These are phyloP conservation scores for Ambrosia artemisiifolia DNA, from an alignment of 129 eudicot genomes.

Conservation along the genomic window DNA sequence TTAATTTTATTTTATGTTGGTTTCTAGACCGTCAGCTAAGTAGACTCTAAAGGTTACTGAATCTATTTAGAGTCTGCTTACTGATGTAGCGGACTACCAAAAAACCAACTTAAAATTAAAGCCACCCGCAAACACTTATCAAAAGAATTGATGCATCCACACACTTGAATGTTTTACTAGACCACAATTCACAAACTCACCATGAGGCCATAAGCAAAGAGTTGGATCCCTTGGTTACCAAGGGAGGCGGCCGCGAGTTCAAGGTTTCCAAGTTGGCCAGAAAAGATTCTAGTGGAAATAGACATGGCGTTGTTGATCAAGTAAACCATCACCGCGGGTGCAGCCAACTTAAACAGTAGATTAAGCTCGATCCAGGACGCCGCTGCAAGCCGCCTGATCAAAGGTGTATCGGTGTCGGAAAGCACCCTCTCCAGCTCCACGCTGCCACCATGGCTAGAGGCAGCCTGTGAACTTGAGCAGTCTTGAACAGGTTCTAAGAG, in stretches of 20 bases:
- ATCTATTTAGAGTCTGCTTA: too few species aligned
- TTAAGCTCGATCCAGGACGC: constrained; percentile 58
- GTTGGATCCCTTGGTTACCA: constrained; percentile 62
- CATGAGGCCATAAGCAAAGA: constrained; percentile 66
- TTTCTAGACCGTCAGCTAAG: too few species aligned
- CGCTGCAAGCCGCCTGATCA: constrained; percentile 12
- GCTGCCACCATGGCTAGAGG: constrained; percentile 32
- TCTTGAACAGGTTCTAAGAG: constrained; percentile 5
- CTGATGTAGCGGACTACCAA: too few species aligned
- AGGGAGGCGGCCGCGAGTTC: constrained; percentile 58
- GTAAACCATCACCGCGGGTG: constrained; percentile 60
- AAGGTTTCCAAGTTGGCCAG: constrained; percentile 75
- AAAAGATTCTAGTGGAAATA: constrained; percentile 58
- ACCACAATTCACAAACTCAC: constrained; percentile 16
- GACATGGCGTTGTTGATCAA: constrained; percentile 73
- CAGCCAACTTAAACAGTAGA: constrained; percentile 51
- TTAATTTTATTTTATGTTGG: too few species aligned
- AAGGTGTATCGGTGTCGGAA: constrained; percentile 37
- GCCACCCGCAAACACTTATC: too few species aligned
- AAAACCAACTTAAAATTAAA: too few species aligned
- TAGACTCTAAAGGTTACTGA: too few species aligned
- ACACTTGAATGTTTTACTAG: neutral
- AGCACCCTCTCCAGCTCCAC: constrained; percentile 64
- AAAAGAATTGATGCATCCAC: too few species aligned
- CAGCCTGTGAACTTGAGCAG: constrained; percentile 4